Conservation (phyloP, 306 rosid genomes). For the Coriaria nepalensis region DNA sequence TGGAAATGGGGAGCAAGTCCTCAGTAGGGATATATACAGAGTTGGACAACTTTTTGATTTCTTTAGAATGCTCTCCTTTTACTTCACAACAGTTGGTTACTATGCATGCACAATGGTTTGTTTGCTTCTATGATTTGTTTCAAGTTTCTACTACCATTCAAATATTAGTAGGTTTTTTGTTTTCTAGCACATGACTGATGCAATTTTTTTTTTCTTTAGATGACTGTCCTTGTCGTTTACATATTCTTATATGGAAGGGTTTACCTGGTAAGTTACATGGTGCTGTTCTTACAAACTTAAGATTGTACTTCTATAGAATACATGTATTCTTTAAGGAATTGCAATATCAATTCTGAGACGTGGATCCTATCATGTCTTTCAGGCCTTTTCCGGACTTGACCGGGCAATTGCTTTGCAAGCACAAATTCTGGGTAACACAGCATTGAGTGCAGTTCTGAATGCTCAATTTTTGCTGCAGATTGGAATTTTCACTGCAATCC, state of each 20-base stretch:
- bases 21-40: constrained; percentile 91
- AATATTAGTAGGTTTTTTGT: no score
- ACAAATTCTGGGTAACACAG: constrained; percentile 52
- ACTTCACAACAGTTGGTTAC: constrained; percentile 81
- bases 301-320: neutral
- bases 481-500: constrained; percentile 88
- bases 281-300: constrained; percentile 1
- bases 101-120: constrained; percentile 88
- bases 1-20: constrained; percentile 97
- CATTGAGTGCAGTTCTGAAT: constrained; percentile 79
- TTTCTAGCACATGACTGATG: no score
- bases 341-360: neutral
- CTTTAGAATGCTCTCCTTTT: constrained; percentile 93
- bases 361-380: constrained; percentile 16
- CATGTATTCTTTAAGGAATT: neutral
- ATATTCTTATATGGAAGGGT: constrained; percentile 82
- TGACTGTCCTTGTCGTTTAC: constrained; percentile 90
- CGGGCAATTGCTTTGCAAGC: constrained; percentile 41
- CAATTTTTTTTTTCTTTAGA: constrained; percentile 45
- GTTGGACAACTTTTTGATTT: constrained; percentile 95
- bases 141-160: no score
- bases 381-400: constrained; percentile 93
- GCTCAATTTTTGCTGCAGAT: constrained; percentile 96
- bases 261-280: constrained; percentile 59
- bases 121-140: no score